Percentiles rank a stretch among this genome's conserved stretches.
Evolutionary conservation across 176 grass and related monocot species (phyloP).

Genomic region (Bolboschoenus planiculmis): DNA sequence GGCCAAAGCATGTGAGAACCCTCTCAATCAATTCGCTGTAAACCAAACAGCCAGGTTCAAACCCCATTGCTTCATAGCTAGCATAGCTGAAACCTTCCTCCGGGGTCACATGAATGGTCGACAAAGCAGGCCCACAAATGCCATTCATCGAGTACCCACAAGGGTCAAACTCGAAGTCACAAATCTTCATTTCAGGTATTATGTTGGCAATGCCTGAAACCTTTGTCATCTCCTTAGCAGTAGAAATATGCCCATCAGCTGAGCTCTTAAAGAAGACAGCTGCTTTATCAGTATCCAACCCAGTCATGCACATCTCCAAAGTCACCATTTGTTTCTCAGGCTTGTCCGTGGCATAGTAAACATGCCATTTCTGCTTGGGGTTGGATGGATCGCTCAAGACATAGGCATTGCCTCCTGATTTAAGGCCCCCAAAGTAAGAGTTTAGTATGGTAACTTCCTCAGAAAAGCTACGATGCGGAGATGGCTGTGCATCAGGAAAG

Average conservation of each 20-base stretch:
- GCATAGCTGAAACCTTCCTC: constrained; percentile 47
- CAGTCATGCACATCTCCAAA: constrained; percentile 46
- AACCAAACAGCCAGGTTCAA: constrained; percentile 21
- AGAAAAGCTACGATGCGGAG: constrained; percentile 33
- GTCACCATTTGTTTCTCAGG: constrained; percentile 37
- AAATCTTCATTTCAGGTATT: constrained; percentile 41
- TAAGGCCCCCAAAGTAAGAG: constrained; percentile 28
- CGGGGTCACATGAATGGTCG: constrained; percentile 40
- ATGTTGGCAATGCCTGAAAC: constrained; percentile 37
- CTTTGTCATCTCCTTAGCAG: constrained; percentile 33
- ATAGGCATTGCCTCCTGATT: constrained; percentile 36
- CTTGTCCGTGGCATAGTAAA: constrained; percentile 33
- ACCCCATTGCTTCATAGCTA: constrained; percentile 38
- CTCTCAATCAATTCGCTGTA: constrained; percentile 25
- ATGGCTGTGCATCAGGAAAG: constrained; percentile 39
- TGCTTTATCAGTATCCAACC: constrained; percentile 20
- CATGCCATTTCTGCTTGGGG: constrained; percentile 30
- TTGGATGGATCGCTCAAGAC: constrained; percentile 19
- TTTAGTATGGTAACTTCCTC: constrained; percentile 37
- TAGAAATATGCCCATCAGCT: constrained; percentile 19
- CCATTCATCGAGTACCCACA: constrained; percentile 49
- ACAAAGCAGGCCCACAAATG: constrained; percentile 28
- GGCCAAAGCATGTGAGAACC: constrained; percentile 33
- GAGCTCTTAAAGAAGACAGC: constrained; percentile 27
- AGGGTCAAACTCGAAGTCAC: constrained; percentile 40